These are phyloP conservation scores for Sarocladiaceae sp. DNA, from an alignment of 2,329 filamentous ascomycete genomes.

Conservation along the genomic window DNA sequence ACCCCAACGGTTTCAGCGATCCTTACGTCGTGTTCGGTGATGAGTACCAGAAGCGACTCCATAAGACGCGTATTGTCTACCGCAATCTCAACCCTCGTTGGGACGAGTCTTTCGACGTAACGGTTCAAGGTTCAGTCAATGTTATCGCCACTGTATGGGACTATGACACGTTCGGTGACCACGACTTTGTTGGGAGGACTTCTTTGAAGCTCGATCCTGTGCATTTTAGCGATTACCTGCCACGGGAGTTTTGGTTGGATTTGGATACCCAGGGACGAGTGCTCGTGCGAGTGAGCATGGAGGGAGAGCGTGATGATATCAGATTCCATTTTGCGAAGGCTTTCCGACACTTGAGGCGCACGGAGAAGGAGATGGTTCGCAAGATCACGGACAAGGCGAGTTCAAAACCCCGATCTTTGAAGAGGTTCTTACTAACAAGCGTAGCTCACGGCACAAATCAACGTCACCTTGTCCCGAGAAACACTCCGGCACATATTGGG, in stretches of 20 bases:
- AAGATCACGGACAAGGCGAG: conserved; percentile 96
- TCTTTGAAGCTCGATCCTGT: conserved; percentile 96
- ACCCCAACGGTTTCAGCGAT: conserved; percentile 89
- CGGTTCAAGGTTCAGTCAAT: conserved; percentile 85
- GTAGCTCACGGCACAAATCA: conserved; percentile 89
- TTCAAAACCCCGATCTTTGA: too few species aligned
- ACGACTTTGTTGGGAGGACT: conserved; percentile 96
- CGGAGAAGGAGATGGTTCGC: conserved; percentile 95
- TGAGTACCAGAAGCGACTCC: conserved; percentile 93
- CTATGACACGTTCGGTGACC: conserved; percentile 93
- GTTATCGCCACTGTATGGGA: conserved; percentile 98
- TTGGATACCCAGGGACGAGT: conserved; percentile 91
- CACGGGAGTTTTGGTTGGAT: conserved; percentile 95
- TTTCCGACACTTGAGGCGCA: conserved; percentile 90
- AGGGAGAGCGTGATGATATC: conserved; percentile 96
- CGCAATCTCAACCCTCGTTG: conserved; percentile 88
- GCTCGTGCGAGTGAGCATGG: conserved; percentile 92
- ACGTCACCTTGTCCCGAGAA: conserved; percentile 77
- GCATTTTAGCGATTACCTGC: conserved; percentile 93
- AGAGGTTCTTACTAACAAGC: conserved; percentile 17
- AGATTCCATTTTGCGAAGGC: conserved; percentile 98
- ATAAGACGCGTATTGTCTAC: conserved; percentile 91
- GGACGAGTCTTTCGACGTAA: conserved; percentile 97
- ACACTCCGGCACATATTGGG: conserved; percentile 72
- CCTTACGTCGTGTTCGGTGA: conserved; percentile 96